Evolutionary conservation across 2,329 filamentous ascomycete genomes (phyloP).

Genomic region (Aspergillus flavus): DNA sequence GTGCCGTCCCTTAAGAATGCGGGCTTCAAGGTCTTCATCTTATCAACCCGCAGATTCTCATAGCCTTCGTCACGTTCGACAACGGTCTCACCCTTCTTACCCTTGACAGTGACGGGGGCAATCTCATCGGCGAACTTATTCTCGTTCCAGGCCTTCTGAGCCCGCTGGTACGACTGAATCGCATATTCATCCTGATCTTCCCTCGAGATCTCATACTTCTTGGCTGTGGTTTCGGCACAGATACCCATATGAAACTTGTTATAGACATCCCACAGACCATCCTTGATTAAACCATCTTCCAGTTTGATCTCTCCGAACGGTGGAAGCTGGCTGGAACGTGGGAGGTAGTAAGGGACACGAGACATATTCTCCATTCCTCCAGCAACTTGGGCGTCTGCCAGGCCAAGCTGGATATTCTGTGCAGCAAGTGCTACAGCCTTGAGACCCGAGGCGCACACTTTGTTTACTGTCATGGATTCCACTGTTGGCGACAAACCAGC

Average conservation of each 20-base stretch:
- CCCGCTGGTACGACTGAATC: conserved; percentile 83
- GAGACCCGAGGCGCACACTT: conserved; percentile 93
- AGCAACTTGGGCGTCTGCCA: conserved; percentile 84
- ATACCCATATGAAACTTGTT: conserved; percentile 98
- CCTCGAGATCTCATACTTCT: conserved; percentile 77
- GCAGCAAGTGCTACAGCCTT: conserved; percentile 90
- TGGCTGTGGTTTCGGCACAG: conserved; percentile 92
- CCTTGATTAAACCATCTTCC: conserved; percentile 90
- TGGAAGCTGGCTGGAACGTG: conserved; percentile 77
- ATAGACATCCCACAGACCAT: conserved; percentile 95
- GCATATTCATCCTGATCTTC: conserved; percentile 91
- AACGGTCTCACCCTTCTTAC: conserved; percentile 78
- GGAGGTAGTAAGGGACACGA: conserved; percentile 85
- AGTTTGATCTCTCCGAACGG: conserved; percentile 85
- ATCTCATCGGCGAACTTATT: conserved; percentile 88
- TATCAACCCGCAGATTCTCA: conserved; percentile 82
- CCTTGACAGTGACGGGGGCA: conserved; percentile 80
- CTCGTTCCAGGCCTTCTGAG: conserved; percentile 84
- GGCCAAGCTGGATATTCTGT: conserved; percentile 90
- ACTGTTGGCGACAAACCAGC: conserved; percentile 79
- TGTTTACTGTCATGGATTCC: conserved; percentile 94
- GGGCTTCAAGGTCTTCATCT: conserved; percentile 82
- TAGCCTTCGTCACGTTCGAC: conserved; percentile 87
- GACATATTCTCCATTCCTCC: conserved; percentile 99
- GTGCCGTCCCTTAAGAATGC: conserved; percentile 85